Percentiles rank a stretch among this genome's conserved stretches.
Evolutionary conservation across 257 asterid species (phyloP).

Genomic region (Lantana camara): DNA sequence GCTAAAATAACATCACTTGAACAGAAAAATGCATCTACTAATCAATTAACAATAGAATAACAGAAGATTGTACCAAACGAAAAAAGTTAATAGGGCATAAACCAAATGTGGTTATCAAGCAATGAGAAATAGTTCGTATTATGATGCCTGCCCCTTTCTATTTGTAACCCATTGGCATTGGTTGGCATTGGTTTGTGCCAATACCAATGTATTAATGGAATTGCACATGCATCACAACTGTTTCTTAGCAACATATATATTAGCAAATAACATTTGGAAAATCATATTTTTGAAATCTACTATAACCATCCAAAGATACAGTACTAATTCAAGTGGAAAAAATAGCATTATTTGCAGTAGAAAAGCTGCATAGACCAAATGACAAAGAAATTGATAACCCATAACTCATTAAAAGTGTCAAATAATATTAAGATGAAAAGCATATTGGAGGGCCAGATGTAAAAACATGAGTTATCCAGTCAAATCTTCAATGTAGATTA

Average conservation of each 20-base stretch:
- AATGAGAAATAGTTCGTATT: constrained; percentile 12
- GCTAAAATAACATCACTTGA: background rate
- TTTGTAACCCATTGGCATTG: background rate
- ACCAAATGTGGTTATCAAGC: constrained; percentile 9
- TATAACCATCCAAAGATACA: background rate
- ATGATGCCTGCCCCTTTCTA: constrained; percentile 13
- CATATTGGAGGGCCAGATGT: constrained; percentile 12
- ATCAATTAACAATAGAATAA: too few relatives aligned
- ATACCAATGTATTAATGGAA: constrained; percentile 2
- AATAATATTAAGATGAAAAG: constrained; percentile 21
- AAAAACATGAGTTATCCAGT: constrained; percentile 14
- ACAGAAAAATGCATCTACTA: constrained; percentile 5
- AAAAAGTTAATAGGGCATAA: background rate
- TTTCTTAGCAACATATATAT: constrained; percentile 2
- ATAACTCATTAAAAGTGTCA: background rate
- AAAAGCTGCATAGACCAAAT: constrained; percentile 11
- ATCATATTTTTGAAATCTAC: background rate
- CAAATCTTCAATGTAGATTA: constrained; percentile 30
- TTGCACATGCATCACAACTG: background rate
- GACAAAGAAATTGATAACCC: constrained; percentile 10
- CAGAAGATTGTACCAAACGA: background rate
- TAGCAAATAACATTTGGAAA: background rate
- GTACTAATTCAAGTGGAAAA: constrained; percentile 18
- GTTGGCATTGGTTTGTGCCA: constrained; percentile 5
- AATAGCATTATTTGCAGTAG: background rate